Percentiles rank a stretch among this genome's conserved stretches.
These are phyloP conservation scores for Guyanaporus albipodus DNA, from an alignment of 768 basidiomycete species.

Conservation along the genomic window DNA sequence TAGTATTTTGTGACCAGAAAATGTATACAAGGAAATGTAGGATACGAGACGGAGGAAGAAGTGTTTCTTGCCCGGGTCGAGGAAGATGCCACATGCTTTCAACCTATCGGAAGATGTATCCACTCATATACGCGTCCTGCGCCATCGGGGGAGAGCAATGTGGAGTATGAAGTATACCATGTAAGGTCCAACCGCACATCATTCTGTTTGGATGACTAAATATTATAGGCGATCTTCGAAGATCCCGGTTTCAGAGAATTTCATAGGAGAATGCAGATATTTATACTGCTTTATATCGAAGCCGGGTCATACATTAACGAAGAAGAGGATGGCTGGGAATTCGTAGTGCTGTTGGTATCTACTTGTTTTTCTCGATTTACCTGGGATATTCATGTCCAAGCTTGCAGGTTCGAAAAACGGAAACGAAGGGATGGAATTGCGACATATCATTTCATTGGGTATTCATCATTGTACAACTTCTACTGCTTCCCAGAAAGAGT, in stretches of 20 bases:
- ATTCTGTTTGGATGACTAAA: slow-evolving; percentile 1
- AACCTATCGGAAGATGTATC: slow-evolving; percentile 71
- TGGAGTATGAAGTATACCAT: slow-evolving; percentile 90
- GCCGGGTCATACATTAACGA: slow-evolving; percentile 94
- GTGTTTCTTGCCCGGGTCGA: slow-evolving; percentile 70
- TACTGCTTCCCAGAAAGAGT: slow-evolving; percentile 92
- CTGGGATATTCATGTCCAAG: slow-evolving; percentile 1
- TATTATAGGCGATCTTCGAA: slow-evolving; percentile 67
- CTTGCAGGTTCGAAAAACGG: slow-evolving; percentile 76
- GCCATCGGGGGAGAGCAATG: slow-evolving; percentile 47
- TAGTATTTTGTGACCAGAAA: neutral
- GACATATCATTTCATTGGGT: slow-evolving; percentile 91
- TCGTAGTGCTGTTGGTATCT: slow-evolving; percentile 70
- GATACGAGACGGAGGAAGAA: slow-evolving; percentile 64
- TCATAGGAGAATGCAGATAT: slow-evolving; percentile 89
- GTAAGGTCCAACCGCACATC: slow-evolving; percentile 42
- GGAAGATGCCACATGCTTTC: slow-evolving; percentile 73
- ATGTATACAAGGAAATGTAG: slow-evolving; percentile 33
- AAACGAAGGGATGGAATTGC: slow-evolving; percentile 51
- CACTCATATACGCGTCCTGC: slow-evolving; percentile 69
- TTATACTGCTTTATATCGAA: slow-evolving; percentile 92
- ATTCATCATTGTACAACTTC: slow-evolving; percentile 92
- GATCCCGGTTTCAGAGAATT: slow-evolving; percentile 89
- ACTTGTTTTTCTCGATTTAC: neutral
- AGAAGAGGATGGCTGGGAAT: slow-evolving; percentile 93